These are phyloP conservation scores for Phytopythium delawarense DNA, from an alignment of 352 stramenopile species.

Conservation along the genomic window DNA sequence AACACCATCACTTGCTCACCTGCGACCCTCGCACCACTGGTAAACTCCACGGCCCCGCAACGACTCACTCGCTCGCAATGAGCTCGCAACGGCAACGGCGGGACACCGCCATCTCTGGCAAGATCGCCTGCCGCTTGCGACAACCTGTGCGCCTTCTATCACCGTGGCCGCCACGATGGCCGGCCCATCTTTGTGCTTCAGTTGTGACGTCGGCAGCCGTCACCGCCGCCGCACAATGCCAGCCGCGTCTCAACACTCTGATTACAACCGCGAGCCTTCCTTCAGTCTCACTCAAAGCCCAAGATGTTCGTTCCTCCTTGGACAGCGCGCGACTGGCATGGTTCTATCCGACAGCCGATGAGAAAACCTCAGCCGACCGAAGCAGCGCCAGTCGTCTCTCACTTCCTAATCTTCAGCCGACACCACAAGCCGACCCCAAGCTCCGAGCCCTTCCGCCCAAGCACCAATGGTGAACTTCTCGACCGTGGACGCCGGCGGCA, in stretches of 20 bases:
- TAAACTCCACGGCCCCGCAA: no score
- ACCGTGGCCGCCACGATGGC: neutral
- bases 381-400: neutral
- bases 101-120: neutral
- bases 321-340: no score
- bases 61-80: no score
- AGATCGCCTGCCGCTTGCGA: neutral
- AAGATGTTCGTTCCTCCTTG: neutral
- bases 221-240: neutral
- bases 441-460: neutral
- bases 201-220: neutral
- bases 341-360: neutral
- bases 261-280: neutral
- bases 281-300: neutral
- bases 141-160: neutral
- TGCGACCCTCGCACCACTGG: no score
- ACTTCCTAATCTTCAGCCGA: neutral
- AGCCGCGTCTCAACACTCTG: neutral
- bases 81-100: no score
- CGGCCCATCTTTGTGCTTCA: constrained; percentile 1
- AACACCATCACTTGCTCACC: no score
- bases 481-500: constrained; percentile 1
- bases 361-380: neutral
- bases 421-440: neutral
- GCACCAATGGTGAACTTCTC: constrained; percentile 7